Base-by-base conservation (phyloP, 768 basidiomycete species). In the Hericium erinaceus region DNA sequence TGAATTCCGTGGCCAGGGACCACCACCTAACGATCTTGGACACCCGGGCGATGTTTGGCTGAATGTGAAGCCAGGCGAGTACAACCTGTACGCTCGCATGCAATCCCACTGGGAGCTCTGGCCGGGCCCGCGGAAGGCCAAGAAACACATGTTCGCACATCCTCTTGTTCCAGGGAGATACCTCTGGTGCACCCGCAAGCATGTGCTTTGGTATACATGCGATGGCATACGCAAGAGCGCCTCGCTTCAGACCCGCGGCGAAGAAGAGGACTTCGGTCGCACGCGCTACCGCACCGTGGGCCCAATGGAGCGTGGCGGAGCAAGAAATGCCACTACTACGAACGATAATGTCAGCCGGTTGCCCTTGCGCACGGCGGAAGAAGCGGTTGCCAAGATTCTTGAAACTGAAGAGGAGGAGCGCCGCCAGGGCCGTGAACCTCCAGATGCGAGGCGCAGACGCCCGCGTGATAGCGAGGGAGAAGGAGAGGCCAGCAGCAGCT, bases 1-100 rank as follows among this genome's bases (percentile, higher is more conserved):
- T 59, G 67, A 68, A 51, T 68, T 64, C 39, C 66, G 67, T 22
- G 67, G 66, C 12, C 61, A 60, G 28, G 66, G 67, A 12, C 58
- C 58, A 20, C 67, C 67, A 15, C 64, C 67, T 12, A 10, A 57
- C 39, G 65, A 68, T 46, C 54, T 68, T 48, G 67, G 67, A 2
- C 52, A 48, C 54, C 58, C 62, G 1, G 67, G 67, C 15, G 67
- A 68, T 46, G 65, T 68, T 16, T 68, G 66, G 61, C 22, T 68
- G 11, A 64, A 68, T 54, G 39, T 64, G 44, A 57, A 50, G 38
- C 56, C 55, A 6, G 60, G 60, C 15, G 58, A 61, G 9, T 55
- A 59, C 16, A 55, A 61, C 11, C 62, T 63, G 22, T 59, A 61
- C 54, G 62, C 62, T n/a, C 60, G 55, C 38, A 58, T 57, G 57